These are phyloP conservation scores for Dichomitus squalens DNA, from an alignment of 1,284 basidiomycete species.

Conservation along the genomic window DNA sequence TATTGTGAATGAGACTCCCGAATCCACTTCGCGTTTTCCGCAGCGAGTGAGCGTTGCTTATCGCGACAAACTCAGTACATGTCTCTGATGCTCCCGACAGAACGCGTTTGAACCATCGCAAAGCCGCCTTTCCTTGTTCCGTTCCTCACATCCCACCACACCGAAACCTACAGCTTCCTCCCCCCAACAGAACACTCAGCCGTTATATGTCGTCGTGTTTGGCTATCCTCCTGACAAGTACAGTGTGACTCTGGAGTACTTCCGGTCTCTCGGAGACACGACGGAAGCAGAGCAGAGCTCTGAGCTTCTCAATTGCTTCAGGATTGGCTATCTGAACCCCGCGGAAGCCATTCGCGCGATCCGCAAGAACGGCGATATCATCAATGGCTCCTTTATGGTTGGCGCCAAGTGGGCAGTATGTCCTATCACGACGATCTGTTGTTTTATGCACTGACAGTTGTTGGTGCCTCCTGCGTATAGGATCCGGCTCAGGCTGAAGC, in stretches of 20 bases:
- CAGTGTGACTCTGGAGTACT: conserved; percentile 67
- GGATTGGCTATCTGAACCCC: conserved; percentile 67
- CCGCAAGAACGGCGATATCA: conserved; percentile 75
- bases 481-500: conserved; percentile 60
- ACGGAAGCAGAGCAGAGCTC: conserved; percentile 64
- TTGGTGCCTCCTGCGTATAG: conserved; percentile 36
- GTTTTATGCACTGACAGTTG: conserved; percentile 9
- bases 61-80: neutral
- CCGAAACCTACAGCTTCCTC: conserved; percentile 32
- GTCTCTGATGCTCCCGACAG: conserved; percentile 21
- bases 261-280: conserved; percentile 65
- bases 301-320: conserved; percentile 72
- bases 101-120: conserved; percentile 34
- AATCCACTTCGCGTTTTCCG: conserved; percentile 43
- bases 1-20: conserved; percentile 60
- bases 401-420: conserved; percentile 80
- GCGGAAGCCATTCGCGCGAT: conserved; percentile 75
- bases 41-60: conserved; percentile 42
- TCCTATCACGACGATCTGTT: conserved; percentile 21
- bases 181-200: conserved; percentile 30
- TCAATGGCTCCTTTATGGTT: conserved; percentile 77
- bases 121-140: conserved; percentile 28
- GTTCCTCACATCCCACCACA: conserved; percentile 32
- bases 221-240: conserved; percentile 78
- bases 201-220: conserved; percentile 68